Base-by-base conservation (phyloP, 176 grass and related monocot genomes). In the Tillandsia fasciculata region DNA sequence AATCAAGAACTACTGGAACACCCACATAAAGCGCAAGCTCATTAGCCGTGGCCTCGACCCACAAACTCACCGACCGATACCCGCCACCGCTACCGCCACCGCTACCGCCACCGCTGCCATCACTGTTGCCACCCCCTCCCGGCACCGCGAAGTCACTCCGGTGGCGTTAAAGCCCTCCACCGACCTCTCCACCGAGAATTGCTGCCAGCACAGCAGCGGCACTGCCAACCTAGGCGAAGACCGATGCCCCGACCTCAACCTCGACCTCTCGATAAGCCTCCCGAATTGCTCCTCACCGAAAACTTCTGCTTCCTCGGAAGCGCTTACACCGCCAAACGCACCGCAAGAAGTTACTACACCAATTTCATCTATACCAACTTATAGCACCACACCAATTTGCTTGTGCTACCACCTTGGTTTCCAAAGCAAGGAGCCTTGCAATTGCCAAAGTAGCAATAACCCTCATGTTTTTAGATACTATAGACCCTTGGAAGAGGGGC, bases 1-100 rank as follows among this genome's bases (percentile, higher is more conserved):
- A 77, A 92, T 92, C 68, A 92, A 92, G 81, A 92, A 92, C 81
- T 87, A 93, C 77, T 93, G 86, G 86, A 93, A 93, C 83, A 93
- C 90, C 76, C 90, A 93, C 68, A 86, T 93, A 77, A 93, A 89
- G 80, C 81, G 91, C 77, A 96, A 90, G 79, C 83, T 90, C 17
- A 68, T 90, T 12, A 69, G 76, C 68, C 78, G 81, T 14, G 87
- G 91, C 70, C 65, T 96, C 79, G 87, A 96, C 84, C 91, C 91
- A 48, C 84, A 87, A 53, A 90, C 84, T 26, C 91, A 96, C 81
- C 87, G 84, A 18, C 54, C 75, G 20, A 3, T 52, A 3, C n/a
- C 64, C 48, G 29, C 26, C 54, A 26, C 51, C 50, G 1, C 23
- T n/a, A 49, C n/a, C 58, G 76, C 7, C 48, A 8, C 79, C 26